phyloP scores from a whole-genome alignment of 192 early-diverging fungal genomes.

The Powellomyces hirtus region DNA sequence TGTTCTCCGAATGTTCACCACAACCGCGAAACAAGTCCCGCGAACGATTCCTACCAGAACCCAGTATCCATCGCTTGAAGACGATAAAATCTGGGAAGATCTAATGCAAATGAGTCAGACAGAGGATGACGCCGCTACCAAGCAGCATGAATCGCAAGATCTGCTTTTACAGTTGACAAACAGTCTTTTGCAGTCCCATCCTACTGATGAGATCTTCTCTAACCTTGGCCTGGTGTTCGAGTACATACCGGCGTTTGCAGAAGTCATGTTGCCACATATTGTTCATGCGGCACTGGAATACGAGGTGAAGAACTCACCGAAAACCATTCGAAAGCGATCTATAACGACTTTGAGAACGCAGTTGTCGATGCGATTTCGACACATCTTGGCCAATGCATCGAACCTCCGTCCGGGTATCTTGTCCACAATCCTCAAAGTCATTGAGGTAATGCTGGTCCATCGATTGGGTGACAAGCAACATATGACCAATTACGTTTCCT shows the following conservation, averaged over 20 bases:
- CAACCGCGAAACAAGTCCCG: neutral
- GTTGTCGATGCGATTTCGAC: neutral
- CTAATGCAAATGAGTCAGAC: neutral
- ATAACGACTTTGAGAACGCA: neutral
- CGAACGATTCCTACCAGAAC: neutral
- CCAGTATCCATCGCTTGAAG: neutral
- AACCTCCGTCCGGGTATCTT: neutral
- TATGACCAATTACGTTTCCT: neutral
- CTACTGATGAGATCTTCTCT: constrained; percentile 15
- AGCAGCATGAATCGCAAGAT: neutral
- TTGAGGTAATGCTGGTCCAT: neutral
- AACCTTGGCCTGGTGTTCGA: constrained; percentile 20
- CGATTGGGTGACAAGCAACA: neutral
- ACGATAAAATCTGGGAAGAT: neutral
- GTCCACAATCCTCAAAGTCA: neutral
- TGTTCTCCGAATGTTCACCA: neutral
- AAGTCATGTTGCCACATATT: constrained; percentile 21
- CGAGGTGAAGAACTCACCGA: neutral
- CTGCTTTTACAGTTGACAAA: constrained; percentile 2
- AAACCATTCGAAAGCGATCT: neutral
- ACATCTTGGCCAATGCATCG: neutral
- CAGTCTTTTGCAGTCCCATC: constrained; percentile 4
- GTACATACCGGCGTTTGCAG: constrained; percentile 11
- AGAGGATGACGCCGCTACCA: neutral
- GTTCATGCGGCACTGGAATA: constrained; percentile 22